Evolutionary conservation across 352 stramenopile species (phyloP).

Genomic region (Globisporangium splendens): DNA sequence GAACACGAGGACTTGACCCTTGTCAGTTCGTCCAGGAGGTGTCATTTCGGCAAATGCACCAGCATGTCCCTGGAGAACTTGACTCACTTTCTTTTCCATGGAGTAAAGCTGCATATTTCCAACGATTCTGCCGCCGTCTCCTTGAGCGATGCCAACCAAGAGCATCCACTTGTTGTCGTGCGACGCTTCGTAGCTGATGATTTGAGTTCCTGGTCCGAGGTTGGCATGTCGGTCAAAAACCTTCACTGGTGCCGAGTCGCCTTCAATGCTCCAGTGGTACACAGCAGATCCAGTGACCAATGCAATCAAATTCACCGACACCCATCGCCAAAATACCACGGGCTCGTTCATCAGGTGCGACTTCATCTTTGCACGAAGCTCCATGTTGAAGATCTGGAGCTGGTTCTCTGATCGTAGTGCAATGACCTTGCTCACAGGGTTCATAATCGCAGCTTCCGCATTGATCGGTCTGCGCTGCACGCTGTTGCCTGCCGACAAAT

Average conservation of each 20-base stretch:
- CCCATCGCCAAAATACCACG: conserved; percentile 99
- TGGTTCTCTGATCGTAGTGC: conserved; percentile 87
- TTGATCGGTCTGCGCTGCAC: conserved; percentile 95
- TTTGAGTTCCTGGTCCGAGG: conserved; percentile 93
- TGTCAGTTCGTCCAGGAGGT: conserved; percentile 90
- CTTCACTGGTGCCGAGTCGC: conserved; percentile 90
- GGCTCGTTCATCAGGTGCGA: conserved; percentile 90
- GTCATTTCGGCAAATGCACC: conserved; percentile 97
- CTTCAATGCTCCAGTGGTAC: conserved; percentile 98
- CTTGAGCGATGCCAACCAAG: conserved; percentile 96
- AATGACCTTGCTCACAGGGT: conserved; percentile 93
- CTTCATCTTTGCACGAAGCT: conserved; percentile 99
- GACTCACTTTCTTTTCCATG: conserved; percentile 98
- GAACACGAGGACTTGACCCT: conserved; percentile 86
- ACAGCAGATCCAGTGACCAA: conserved; percentile 96
- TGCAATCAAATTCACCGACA: conserved; percentile 95
- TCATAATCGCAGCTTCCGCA: conserved; percentile 99
- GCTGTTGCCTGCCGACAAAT: conserved; percentile 85
- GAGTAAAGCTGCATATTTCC: conserved; percentile 99
- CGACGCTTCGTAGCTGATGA: conserved; percentile 99
- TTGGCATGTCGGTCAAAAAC: conserved; percentile 97
- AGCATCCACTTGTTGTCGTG: conserved; percentile 98
- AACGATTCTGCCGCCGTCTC: conserved; percentile 90
- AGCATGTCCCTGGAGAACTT: conserved; percentile 96
- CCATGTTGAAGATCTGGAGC: conserved; percentile 99